These are phyloP conservation scores for Geum urbanum DNA, from an alignment of 306 rosid species.

Conservation along the genomic window DNA sequence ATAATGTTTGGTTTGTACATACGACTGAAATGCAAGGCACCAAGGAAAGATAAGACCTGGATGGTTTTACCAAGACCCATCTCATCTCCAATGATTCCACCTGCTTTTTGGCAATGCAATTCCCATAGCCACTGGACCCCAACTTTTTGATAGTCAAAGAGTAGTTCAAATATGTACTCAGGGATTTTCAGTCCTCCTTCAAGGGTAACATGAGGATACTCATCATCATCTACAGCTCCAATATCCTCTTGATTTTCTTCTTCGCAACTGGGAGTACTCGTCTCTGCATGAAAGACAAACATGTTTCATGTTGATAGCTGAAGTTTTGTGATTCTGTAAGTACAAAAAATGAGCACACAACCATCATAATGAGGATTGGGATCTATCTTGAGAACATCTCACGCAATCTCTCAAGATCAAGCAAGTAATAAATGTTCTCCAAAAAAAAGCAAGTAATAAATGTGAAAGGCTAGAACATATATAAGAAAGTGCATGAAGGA, in stretches of 20 bases:
- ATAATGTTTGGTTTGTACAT: conserved; percentile 86
- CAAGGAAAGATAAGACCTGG: conserved; percentile 87
- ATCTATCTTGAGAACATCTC: too few relatives aligned
- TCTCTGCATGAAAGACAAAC: conserved; percentile 46
- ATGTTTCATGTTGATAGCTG: background rate
- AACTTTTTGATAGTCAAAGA: conserved; percentile 96
- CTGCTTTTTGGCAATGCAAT: conserved; percentile 95
- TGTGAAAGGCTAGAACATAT: too few relatives aligned
- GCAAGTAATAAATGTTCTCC: too few relatives aligned
- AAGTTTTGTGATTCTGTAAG: too few relatives aligned
- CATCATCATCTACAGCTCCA: conserved; percentile 43
- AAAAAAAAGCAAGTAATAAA: too few relatives aligned
- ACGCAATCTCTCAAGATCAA: too few relatives aligned
- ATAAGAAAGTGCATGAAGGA: too few relatives aligned
- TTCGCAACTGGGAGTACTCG: conserved; percentile 49
- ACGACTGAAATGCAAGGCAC: conserved; percentile 86
- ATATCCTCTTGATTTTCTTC: conserved; percentile 49
- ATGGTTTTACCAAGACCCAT: conserved; percentile 99
- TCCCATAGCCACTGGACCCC: conserved; percentile 99
- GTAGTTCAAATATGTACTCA: conserved; percentile 51
- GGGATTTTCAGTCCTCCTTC: conserved; percentile 95
- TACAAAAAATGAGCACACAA: too few relatives aligned
- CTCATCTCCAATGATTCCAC: conserved; percentile 98
- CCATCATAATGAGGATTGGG: too few relatives aligned
- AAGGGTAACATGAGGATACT: conserved; percentile 57